These are phyloP conservation scores for Cytospora piceae DNA, from an alignment of 2,329 filamentous ascomycete genomes.

Conservation along the genomic window DNA sequence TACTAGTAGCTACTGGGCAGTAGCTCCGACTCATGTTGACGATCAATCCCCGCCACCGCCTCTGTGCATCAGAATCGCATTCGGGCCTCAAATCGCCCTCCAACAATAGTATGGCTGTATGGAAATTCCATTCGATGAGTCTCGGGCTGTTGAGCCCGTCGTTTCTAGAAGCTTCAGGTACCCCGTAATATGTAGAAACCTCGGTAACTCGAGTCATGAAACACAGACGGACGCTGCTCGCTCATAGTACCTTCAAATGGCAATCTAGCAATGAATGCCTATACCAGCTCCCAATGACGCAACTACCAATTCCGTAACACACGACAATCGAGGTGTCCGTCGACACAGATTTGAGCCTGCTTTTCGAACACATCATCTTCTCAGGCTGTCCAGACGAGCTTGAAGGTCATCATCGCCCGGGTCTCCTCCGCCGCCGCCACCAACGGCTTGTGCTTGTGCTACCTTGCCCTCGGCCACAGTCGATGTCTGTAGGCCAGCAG, in stretches of 20 bases:
- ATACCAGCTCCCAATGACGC: neutral
- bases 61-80: neutral
- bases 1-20: neutral
- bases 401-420: slow-evolving; percentile 90
- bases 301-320: slow-evolving; percentile 8
- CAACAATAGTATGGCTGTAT: neutral
- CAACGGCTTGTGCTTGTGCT: slow-evolving; percentile 86
- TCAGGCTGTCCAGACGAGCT: slow-evolving; percentile 86
- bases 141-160: neutral
- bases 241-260: slow-evolving; percentile 3
- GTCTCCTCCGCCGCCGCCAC: slow-evolving; percentile 60
- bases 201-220: slow-evolving; percentile 6
- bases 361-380: slow-evolving; percentile 48
- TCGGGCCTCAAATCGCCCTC: neutral
- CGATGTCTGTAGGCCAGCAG: slow-evolving; percentile 76
- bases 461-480: slow-evolving; percentile 75
- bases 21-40: neutral
- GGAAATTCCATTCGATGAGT: neutral
- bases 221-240: neutral
- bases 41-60: slow-evolving; percentile 2
- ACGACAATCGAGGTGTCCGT: neutral
- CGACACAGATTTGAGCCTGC: neutral
- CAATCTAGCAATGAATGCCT: neutral
- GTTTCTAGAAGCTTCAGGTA: neutral
- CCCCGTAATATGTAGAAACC: neutral